phyloP scores from a whole-genome alignment of 2,329 filamentous ascomycete species.

The Diaporthe sp. region DNA sequence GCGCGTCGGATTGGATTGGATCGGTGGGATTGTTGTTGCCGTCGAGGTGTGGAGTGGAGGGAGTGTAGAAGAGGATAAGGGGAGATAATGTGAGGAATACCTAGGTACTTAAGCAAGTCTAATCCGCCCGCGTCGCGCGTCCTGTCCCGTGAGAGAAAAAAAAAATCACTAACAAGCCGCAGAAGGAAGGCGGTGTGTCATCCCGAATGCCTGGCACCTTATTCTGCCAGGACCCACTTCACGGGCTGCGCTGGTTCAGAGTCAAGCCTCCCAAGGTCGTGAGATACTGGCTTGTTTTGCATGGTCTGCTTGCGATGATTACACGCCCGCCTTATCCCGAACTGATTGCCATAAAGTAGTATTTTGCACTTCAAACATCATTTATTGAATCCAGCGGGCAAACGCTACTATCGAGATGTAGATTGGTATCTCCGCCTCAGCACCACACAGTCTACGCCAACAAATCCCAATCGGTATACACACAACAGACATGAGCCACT shows the following conservation, averaged over 20 bases:
- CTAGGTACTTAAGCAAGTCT: too few species aligned
- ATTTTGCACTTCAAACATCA: background rate
- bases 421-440: constrained; percentile 21
- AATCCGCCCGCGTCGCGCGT: background rate
- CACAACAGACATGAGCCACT: background rate
- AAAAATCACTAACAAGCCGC: background rate
- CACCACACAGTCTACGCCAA: background rate
- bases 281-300: background rate
- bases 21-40: background rate
- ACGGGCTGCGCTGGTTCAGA: too few species aligned
- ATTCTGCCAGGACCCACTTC: background rate
- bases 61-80: background rate
- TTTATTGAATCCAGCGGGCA: background rate
- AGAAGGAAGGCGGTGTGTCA: constrained; percentile 17
- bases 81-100: background rate
- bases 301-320: background rate
- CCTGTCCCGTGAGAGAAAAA: background rate
- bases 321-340: background rate
- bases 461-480: background rate
- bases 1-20: background rate
- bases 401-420: constrained; percentile 12
- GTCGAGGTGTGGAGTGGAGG: background rate
- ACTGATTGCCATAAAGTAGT: background rate
- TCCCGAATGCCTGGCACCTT: background rate
- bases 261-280: too few species aligned